These are phyloP conservation scores for Priceomyces castillae DNA, from an alignment of 805 yeast species.

Conservation along the genomic window DNA sequence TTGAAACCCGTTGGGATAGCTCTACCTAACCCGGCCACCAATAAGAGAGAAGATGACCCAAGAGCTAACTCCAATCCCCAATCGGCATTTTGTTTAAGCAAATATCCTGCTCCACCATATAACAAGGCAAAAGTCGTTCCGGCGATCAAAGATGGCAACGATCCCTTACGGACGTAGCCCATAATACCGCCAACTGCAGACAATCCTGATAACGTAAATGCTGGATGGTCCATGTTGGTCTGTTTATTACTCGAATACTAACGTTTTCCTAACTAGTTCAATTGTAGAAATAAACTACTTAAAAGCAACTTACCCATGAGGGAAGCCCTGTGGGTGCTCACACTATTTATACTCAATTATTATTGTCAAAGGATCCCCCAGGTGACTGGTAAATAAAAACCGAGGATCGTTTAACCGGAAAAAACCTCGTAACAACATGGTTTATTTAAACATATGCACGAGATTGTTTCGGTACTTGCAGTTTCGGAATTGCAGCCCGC, in stretches of 20 bases:
- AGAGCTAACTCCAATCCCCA: constrained; percentile 81
- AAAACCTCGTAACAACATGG: too few relatives aligned
- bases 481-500: not conserved
- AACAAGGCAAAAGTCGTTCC: constrained; percentile 61
- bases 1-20: constrained; percentile 55
- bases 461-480: not conserved
- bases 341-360: too few relatives aligned
- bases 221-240: constrained; percentile 65
- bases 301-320: too few relatives aligned
- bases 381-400: too few relatives aligned
- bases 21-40: constrained; percentile 72
- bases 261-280: too few relatives aligned
- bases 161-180: constrained; percentile 66
- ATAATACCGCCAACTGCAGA: constrained; percentile 67
- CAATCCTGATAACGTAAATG: constrained; percentile 66
- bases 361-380: too few relatives aligned
- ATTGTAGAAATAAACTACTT: too few relatives aligned
- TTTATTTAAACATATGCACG: not conserved
- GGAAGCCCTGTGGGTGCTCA: too few relatives aligned
- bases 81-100: constrained; percentile 68
- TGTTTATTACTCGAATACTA: too few relatives aligned
- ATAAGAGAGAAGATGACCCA: constrained; percentile 62
- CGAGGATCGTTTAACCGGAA: too few relatives aligned
- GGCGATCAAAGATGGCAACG: constrained; percentile 77
- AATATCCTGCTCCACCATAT: constrained; percentile 72